Percentiles rank a stretch among this genome's conserved stretches.
Conservation (phyloP, 1,284 basidiomycete genomes). For the Bjerkandera adusta region DNA sequence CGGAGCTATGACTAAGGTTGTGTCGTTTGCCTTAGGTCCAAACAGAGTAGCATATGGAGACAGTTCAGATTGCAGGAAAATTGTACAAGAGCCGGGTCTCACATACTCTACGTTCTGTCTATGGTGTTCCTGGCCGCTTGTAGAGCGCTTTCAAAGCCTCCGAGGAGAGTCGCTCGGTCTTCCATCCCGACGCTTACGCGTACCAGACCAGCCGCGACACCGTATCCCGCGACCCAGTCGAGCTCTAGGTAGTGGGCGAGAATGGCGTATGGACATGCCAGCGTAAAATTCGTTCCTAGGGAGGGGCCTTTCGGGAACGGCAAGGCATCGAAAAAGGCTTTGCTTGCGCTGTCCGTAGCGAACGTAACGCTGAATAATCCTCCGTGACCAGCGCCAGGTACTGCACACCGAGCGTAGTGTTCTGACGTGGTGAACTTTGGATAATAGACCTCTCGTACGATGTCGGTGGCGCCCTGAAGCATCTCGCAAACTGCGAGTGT, state of each 20-base stretch:
- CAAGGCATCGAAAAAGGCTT: conserved; percentile 87
- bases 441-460: conserved; percentile 85
- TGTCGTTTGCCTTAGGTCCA: too few species aligned
- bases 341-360: conserved; percentile 61
- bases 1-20: too few species aligned
- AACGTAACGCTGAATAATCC: conserved; percentile 94
- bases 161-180: conserved; percentile 58
- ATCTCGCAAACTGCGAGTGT: conserved; percentile 81
- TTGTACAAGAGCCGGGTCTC: too few species aligned
- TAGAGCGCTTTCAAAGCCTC: conserved; percentile 67
- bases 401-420: conserved; percentile 71
- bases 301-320: conserved; percentile 89
- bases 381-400: conserved; percentile 67
- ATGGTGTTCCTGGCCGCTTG: too few species aligned
- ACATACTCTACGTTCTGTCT: too few species aligned
- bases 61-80: too few species aligned
- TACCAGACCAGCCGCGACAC: conserved; percentile 84
- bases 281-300: conserved; percentile 94
- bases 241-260: conserved; percentile 92
- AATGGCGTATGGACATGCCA: conserved; percentile 92
- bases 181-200: conserved; percentile 93
- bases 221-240: conserved; percentile 88
- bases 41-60: too few species aligned
- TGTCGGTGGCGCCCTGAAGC: conserved; percentile 58
- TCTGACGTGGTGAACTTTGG: conserved; percentile 80